These are phyloP conservation scores for Lyophyllum shimeji DNA, from an alignment of 768 basidiomycete genomes.

Conservation along the genomic window DNA sequence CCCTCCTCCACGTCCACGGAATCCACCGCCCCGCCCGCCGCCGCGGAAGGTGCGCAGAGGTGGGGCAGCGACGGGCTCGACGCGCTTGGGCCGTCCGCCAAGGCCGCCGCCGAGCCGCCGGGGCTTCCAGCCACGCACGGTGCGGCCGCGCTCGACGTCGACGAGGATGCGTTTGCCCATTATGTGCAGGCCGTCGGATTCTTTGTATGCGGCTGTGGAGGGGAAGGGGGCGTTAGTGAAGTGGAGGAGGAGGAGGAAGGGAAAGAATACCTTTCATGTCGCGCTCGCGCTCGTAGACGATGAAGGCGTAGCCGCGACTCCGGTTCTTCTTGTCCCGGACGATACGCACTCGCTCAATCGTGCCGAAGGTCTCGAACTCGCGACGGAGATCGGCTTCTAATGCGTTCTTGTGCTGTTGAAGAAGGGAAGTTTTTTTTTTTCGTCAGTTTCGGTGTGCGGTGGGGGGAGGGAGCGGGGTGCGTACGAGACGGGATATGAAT, in stretches of 20 bases:
- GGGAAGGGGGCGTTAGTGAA: conserved; percentile 13
- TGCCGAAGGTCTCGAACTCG: conserved; percentile 94
- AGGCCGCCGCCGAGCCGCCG: conserved; percentile 95
- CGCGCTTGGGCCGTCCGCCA: conserved; percentile 94
- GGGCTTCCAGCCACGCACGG: conserved; percentile 98
- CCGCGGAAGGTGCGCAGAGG: conserved; percentile 30
- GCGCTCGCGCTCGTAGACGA: conserved; percentile 96
- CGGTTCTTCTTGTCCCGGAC: conserved; percentile 90
- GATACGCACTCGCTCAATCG: conserved; percentile 91
- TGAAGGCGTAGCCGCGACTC: conserved; percentile 91
- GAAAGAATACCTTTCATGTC: conserved; percentile 90
- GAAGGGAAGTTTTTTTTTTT: conserved; percentile 6
- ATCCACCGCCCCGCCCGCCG: conserved; percentile 38
- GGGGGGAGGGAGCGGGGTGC: conserved; percentile 18
- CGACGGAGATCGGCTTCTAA: conserved; percentile 90
- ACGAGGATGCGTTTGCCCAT: conserved; percentile 96
- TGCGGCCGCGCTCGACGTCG: conserved; percentile 97
- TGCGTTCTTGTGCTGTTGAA: conserved; percentile 78
- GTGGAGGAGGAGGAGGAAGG: background rate
- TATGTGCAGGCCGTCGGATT: conserved; percentile 94
- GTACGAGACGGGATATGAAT: conserved; percentile 90
- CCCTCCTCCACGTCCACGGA: conserved; percentile 37
- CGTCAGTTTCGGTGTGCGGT: background rate
- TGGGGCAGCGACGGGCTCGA: conserved; percentile 38
- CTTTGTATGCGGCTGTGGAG: conserved; percentile 87